Evolutionary conservation across 129 eudicot genomes (phyloP), one percentile per base, ranked within the genome.

Genomic region (Kitagawia praeruptora): DNA sequence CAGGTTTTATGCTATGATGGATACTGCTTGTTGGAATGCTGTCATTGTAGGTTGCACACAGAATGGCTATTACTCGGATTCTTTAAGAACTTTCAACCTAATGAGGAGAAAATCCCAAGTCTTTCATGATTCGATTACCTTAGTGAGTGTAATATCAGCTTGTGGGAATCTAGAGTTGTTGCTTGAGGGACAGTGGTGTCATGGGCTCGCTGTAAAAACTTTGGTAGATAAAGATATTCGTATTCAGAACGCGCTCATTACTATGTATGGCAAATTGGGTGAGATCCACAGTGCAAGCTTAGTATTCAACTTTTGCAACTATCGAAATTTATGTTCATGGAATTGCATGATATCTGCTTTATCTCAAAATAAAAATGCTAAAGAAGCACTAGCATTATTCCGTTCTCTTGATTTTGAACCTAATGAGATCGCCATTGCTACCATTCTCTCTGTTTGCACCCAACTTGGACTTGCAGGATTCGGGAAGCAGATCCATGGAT

Each of bases 401-500:
- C 85, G 78, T 74, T 80, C 72, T 69, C 86, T 88, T 46, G 91
- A 87, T 39, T 85, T 87, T 23, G 89, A 91, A 76, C 96, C 96
- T 8, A 79, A 91, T 38, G 93, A 87, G 74, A 81, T 91, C 87
- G 87, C 96, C 70, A 78, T 75, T 64, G 74, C 93, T 4, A 88
- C 87, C 34, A 80, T 91, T 61, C 75, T 91, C 14, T 88, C 96
- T 63, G 89, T 89, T 21, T 91, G 96, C 77, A 70, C 83, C 14
- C 89, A 87, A 75, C 83, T 91, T 44, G 96, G 93, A 80, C 77
- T 83, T 34, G 79, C 85, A 25, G 82, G 86, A 63, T 63, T 72
- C 1, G 96, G 96, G 76, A 91, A 85, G 66, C 89, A 91, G 80
- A 85, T 91, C 71, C 93, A 91, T 79, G 96, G 88, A 31, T 76